Evolutionary conservation across 2,329 filamentous ascomycete genomes (phyloP).

Genomic region (Aspergillus phoenicis): DNA sequence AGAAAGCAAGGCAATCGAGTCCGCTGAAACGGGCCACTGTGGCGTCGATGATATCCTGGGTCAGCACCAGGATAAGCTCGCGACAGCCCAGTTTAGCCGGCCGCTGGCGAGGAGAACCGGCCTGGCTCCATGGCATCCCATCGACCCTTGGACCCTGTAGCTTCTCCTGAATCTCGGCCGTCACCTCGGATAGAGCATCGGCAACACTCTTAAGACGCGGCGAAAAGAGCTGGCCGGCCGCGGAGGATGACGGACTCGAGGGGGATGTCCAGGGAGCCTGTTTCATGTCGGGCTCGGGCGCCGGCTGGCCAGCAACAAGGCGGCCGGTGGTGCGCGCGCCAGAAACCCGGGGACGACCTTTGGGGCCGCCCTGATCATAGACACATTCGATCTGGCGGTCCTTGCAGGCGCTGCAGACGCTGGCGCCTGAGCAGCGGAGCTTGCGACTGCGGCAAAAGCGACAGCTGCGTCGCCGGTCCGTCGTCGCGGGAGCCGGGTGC

Average conservation of each 20-base stretch:
- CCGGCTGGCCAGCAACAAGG: not conserved
- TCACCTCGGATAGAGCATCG: not conserved
- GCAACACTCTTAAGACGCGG: slow-evolving; percentile 1
- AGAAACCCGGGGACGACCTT: not conserved
- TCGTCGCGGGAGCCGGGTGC: not conserved
- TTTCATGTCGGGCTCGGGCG: not conserved
- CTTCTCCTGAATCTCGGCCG: not conserved
- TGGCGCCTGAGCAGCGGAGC: not conserved
- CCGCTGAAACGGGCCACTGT: not conserved
- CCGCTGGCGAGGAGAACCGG: not conserved
- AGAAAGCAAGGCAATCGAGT: not conserved
- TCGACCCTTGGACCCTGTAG: not conserved
- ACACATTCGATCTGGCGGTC: slow-evolving; percentile 2
- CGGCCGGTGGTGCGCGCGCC: not conserved
- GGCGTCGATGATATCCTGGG: not conserved
- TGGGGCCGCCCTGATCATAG: not conserved
- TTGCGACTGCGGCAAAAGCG: slow-evolving; percentile 4
- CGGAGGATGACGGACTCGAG: not conserved
- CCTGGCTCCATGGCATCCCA: not conserved
- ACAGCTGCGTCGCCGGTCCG: slow-evolving; percentile 5
- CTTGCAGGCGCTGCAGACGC: slow-evolving; percentile 2
- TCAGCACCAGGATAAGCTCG: not conserved
- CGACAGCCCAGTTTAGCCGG: not conserved
- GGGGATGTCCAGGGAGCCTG: not conserved
- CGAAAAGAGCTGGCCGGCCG: not conserved